Percentiles rank a stretch among this genome's conserved stretches.
These are phyloP conservation scores for Cyberlindnera saturnus DNA, from an alignment of 805 yeast species.

Conservation along the genomic window DNA sequence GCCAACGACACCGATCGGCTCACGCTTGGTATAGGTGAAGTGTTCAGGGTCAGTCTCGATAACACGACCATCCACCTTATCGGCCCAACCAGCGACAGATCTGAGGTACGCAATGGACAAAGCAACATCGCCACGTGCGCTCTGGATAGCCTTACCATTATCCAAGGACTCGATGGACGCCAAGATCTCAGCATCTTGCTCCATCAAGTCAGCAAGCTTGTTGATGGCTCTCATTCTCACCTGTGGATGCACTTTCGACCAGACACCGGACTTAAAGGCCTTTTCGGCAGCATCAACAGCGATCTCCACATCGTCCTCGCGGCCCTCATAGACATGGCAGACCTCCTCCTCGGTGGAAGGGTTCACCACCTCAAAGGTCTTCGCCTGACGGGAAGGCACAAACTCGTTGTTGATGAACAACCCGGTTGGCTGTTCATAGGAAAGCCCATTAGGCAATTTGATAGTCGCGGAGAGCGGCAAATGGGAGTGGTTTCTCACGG, in stretches of 20 bases:
- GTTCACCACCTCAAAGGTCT: conserved; percentile 56
- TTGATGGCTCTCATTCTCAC: conserved; percentile 56
- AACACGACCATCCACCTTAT: conserved; percentile 71
- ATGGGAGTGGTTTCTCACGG: conserved; percentile 8
- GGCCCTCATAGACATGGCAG: conserved; percentile 67
- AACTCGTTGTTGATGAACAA: conserved; percentile 72
- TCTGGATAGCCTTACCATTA: conserved; percentile 76
- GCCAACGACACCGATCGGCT: conserved; percentile 93
- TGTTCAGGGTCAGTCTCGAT: conserved; percentile 71
- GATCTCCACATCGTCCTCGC: conserved; percentile 68
- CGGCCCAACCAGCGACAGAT: conserved; percentile 89
- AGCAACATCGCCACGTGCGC: conserved; percentile 71
- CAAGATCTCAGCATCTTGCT: conserved; percentile 60
- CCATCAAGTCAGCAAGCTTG: conserved; percentile 75
- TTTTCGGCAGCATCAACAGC: conserved; percentile 78
- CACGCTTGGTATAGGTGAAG: conserved; percentile 75
- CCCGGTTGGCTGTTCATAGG: conserved; percentile 73
- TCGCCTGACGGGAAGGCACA: conserved; percentile 49
- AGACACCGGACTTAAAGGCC: conserved; percentile 69
- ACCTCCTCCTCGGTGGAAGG: conserved; percentile 71
- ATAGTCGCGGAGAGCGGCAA: conserved; percentile 41
- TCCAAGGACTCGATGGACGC: conserved; percentile 83
- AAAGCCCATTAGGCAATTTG: conserved; percentile 63
- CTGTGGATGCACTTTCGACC: conserved; percentile 68
- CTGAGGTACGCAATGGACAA: conserved; percentile 65